Conservation (phyloP, 139 green algal species). For the Tetraselmis striata region DNA sequence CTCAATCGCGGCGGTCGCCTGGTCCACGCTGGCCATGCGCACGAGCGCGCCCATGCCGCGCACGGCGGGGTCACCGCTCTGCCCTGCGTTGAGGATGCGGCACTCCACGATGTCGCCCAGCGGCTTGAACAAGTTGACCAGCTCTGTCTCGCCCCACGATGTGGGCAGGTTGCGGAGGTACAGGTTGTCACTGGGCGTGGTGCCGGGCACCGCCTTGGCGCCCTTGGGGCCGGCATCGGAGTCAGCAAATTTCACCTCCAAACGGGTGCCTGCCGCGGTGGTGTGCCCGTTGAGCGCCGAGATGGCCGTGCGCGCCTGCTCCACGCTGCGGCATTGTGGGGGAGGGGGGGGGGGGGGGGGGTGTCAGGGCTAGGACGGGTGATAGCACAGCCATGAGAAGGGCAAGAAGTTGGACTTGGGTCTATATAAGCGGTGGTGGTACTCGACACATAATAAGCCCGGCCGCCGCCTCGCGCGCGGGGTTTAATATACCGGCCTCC, state of each 20-base stretch:
- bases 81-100: constrained; percentile 31
- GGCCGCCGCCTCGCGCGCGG: no score
- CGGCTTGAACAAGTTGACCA: constrained; percentile 26
- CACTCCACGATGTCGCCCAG: constrained; percentile 36
- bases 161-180: not conserved
- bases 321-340: no score
- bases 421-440: not conserved
- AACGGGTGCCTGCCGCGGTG: not conserved
- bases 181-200: not conserved
- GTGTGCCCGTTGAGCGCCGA: not conserved
- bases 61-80: constrained; percentile 2
- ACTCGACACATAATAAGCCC: no score
- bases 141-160: constrained; percentile 10
- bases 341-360: no score
- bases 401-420: not conserved
- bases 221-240: not conserved
- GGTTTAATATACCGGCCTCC: no score
- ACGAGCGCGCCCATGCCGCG: constrained; percentile 36
- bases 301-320: not conserved
- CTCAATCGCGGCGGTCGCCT: constrained; percentile 42
- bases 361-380: no score
- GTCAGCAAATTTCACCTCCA: not conserved
- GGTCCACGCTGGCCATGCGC: constrained; percentile 36
- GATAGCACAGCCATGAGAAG: no score
- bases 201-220: not conserved